These are phyloP conservation scores for Baorangia bicolor DNA, from an alignment of 768 basidiomycete genomes.

Conservation along the genomic window DNA sequence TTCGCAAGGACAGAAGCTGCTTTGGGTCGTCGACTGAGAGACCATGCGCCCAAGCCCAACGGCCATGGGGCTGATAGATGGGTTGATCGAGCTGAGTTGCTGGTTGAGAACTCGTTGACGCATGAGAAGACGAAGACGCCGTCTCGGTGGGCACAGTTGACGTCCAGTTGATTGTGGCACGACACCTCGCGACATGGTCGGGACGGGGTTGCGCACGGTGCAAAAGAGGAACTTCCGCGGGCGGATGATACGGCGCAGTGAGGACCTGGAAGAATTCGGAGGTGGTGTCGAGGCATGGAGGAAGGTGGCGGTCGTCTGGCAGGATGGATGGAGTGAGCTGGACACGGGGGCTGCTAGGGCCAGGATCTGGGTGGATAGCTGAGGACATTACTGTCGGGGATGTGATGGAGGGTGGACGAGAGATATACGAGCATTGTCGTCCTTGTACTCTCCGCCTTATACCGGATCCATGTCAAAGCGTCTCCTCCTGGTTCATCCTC, in stretches of 20 bases:
- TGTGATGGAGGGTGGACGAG: background rate
- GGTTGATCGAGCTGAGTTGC: constrained; percentile 19
- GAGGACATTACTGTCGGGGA: constrained; percentile 13
- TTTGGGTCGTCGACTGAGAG: constrained; percentile 26
- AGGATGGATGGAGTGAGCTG: constrained; percentile 7
- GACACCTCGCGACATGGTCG: constrained; percentile 25
- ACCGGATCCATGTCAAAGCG: constrained; percentile 31
- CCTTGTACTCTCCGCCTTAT: constrained; percentile 22
- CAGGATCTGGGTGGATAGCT: constrained; percentile 12
- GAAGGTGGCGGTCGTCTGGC: constrained; percentile 6
- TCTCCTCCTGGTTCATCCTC: constrained; percentile 22
- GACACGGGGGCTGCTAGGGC: constrained; percentile 16
- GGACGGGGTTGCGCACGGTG: constrained; percentile 17
- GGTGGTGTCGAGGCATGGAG: constrained; percentile 21
- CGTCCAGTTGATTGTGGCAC: constrained; percentile 31
- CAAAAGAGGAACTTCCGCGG: background rate
- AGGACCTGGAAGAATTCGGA: constrained; percentile 33
- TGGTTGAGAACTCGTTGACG: background rate
- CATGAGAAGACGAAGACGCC: background rate
- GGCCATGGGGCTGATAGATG: constrained; percentile 33
- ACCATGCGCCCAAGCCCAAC: constrained; percentile 32
- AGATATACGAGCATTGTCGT: constrained; percentile 16
- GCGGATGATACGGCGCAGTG: constrained; percentile 25
- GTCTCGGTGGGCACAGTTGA: background rate
- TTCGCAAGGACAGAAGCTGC: constrained; percentile 25